Evolutionary conservation across 192 early-diverging fungal species (phyloP).

Genomic region (Linnemannia zychae): DNA sequence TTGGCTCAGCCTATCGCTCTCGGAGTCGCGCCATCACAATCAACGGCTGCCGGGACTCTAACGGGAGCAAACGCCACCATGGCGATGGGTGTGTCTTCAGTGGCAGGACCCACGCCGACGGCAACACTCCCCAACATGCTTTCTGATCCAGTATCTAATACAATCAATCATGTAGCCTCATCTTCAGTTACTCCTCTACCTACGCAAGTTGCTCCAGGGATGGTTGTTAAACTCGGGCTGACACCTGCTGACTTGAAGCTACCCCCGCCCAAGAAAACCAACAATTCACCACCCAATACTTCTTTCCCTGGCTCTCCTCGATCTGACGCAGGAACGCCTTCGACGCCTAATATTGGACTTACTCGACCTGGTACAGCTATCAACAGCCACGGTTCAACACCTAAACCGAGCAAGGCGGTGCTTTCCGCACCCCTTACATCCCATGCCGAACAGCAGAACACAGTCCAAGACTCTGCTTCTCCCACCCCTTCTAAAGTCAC

Average conservation of each 20-base stretch:
- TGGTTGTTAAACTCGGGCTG: conserved; percentile 30
- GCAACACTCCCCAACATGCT: background rate
- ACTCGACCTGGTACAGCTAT: background rate
- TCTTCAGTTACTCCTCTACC: conserved; percentile 1
- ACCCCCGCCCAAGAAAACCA: conserved; percentile 36
- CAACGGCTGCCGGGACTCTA: background rate
- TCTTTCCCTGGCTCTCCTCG: conserved; percentile 38
- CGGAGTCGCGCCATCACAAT: background rate
- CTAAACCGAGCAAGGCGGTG: conserved; percentile 18
- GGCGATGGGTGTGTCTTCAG: background rate
- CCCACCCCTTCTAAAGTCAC: background rate
- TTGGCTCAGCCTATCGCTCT: background rate
- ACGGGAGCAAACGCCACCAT: background rate
- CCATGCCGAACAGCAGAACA: background rate
- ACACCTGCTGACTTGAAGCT: conserved; percentile 49
- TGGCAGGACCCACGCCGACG: background rate
- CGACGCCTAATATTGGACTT: background rate
- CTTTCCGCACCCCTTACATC: background rate
- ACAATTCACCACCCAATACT: conserved; percentile 39
- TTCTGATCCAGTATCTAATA: background rate
- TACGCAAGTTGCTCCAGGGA: background rate
- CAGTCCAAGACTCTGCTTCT: background rate
- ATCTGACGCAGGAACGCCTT: conserved; percentile 14
- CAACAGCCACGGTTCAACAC: background rate
- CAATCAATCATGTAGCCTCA: background rate